A percentile compares a stretch with the other conserved stretches of the same genome.
Conservation (phyloP, 306 rosid genomes). For the Leucaena leucocephala region DNA sequence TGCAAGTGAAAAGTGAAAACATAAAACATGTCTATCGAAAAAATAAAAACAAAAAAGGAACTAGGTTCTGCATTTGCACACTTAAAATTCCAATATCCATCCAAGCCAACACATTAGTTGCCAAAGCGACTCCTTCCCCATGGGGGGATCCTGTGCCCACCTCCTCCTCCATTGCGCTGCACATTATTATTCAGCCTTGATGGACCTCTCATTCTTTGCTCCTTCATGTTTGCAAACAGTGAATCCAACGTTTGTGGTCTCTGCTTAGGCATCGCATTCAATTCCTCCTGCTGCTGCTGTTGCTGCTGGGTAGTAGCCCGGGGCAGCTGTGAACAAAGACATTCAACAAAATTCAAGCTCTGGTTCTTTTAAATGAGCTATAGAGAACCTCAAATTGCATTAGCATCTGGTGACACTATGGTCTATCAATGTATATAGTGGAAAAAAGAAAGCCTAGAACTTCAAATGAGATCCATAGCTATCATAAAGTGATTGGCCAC, state of each 20-base stretch:
- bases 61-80: conserved; percentile 22
- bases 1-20: not conserved
- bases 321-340: conserved; percentile 39
- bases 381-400: not conserved
- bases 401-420: not conserved
- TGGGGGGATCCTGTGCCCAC: conserved; percentile 58
- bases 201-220: conserved; percentile 69
- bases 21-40: not conserved
- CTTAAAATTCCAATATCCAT: conserved; percentile 11
- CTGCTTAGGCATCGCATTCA: conserved; percentile 51
- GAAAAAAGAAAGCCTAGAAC: not conserved
- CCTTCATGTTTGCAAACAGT: conserved; percentile 83
- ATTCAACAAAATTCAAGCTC: not conserved
- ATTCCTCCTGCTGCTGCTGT: conserved; percentile 38
- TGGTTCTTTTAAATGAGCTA: not conserved
- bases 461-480: conserved; percentile 7
- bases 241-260: conserved; percentile 82
- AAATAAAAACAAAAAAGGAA: not conserved
- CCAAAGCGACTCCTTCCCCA: conserved; percentile 79
- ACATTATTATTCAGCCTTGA: conserved; percentile 56
- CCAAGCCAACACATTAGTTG: conserved; percentile 42
- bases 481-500: not conserved
- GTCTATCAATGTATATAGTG: not conserved
- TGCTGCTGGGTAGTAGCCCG: conserved; percentile 41
- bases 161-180: conserved; percentile 52